Base-by-base conservation (phyloP, 805 yeast genomes). In the Nakazawaea wyomingensis region DNA sequence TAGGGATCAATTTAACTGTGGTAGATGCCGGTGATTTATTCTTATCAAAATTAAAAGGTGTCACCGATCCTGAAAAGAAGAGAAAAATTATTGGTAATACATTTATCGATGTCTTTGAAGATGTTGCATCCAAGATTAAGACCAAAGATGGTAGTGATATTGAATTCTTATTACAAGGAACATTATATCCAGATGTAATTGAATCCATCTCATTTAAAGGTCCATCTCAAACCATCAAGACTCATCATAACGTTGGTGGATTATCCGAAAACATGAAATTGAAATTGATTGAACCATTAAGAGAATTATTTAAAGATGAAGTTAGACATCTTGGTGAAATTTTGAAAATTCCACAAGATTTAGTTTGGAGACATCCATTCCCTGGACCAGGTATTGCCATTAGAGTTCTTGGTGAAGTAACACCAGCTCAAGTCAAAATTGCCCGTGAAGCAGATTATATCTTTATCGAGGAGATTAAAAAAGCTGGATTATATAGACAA, bases 371-470 rank as follows among this genome's bases (percentile, higher is more conserved):
- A 76, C 99, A 93, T 65, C 99, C 99, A 45, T 93, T 93, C 95
- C 99, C 99, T 57, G 99, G 99, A 64, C 99, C 99, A 64, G 99
- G 99, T 73, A 85, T 93, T 62, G 99, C 97, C 55, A 93, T 93
- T 65, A 84, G 99, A 70, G 95, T 93, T 44, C 74, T 93, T 38
- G 99, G 99, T 55, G 98, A 91, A 71, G 98, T 93, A 50, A 86
- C 96, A 47, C 85, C 80, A 54, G 80, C 74, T 52, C 99, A 93
- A 72, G 93, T 93, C 45, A 91, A 80, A 61, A 93, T 93, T 61
- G 99, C 98, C 35, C 85, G 98, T 70, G 91, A 88, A 64, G 99
- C 99, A 49, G 99, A 93, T 65, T 75, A 72, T 66, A 93, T 93
- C 57, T 93, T 86, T 76, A 93, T 93, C 60, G 96, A 86, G 68